Conservation (phyloP, 2,329 filamentous ascomycete genomes). For the Fusarium tupiense region DNA sequence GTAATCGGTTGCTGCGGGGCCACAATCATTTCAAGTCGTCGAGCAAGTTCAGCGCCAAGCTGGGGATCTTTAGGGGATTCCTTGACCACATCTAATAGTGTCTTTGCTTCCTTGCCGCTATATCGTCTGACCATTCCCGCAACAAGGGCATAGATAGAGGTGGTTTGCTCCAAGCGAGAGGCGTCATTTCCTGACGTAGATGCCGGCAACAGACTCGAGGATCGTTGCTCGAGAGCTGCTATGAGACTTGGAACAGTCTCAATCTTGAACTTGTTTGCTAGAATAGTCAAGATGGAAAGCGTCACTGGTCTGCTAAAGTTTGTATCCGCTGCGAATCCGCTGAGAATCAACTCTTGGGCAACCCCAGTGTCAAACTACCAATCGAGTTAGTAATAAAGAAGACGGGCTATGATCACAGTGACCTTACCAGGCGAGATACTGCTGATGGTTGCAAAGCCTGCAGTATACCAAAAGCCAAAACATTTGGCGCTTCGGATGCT, state of each 20-base stretch:
- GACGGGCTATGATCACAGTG: neutral
- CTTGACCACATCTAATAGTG: constrained; percentile 49
- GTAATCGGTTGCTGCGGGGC: constrained; percentile 51
- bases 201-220: constrained; percentile 32
- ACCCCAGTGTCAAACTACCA: constrained; percentile 51
- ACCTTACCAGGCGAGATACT: constrained; percentile 49
- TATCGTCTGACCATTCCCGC: constrained; percentile 53
- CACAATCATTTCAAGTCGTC: constrained; percentile 55
- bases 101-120: constrained; percentile 48
- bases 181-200: constrained; percentile 14
- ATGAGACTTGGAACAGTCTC: constrained; percentile 46
- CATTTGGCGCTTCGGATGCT: constrained; percentile 43
- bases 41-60: constrained; percentile 53
- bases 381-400: constrained; percentile 11
- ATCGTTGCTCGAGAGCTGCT: constrained; percentile 40
- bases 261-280: constrained; percentile 58
- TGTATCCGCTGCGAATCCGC: constrained; percentile 33
- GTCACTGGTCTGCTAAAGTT: constrained; percentile 42
- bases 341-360: constrained; percentile 49
- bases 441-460: constrained; percentile 49
- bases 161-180: constrained; percentile 41
- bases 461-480: constrained; percentile 53
- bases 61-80: constrained; percentile 47
- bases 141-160: constrained; percentile 49
- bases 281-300: constrained; percentile 51